Conservation (phyloP, 2,329 filamentous ascomycete genomes). For the Didymosphaeria variabile region DNA sequence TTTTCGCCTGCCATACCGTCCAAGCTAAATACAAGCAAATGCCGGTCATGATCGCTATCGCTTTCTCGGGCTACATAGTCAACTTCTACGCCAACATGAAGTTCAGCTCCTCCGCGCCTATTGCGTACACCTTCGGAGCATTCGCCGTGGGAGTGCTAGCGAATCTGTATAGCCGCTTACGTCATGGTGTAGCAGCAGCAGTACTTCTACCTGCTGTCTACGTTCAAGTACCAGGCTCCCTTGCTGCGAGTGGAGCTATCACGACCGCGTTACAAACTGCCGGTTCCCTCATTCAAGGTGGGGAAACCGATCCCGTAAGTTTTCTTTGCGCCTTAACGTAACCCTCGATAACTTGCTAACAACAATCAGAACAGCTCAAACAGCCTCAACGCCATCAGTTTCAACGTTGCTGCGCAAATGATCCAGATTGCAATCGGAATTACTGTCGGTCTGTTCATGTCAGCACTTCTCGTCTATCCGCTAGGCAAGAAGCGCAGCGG, state of each 20-base stretch:
- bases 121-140: conserved; percentile 79
- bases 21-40: conserved; percentile 82
- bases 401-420: conserved; percentile 59
- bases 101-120: conserved; percentile 74
- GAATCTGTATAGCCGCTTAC: conserved; percentile 77
- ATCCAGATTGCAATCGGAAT: conserved; percentile 63
- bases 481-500: conserved; percentile 57
- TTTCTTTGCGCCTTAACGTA: neutral
- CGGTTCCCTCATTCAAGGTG: conserved; percentile 36
- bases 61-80: conserved; percentile 75
- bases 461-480: conserved; percentile 59
- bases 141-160: conserved; percentile 78
- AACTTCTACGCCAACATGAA: conserved; percentile 76
- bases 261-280: conserved; percentile 40
- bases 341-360: conserved; percentile 2
- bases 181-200: conserved; percentile 58
- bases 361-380: conserved; percentile 5
- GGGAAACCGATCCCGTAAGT: conserved; percentile 29
- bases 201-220: conserved; percentile 44
- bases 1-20: conserved; percentile 75
- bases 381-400: conserved; percentile 25
- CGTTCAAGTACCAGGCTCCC: conserved; percentile 44
- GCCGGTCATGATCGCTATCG: conserved; percentile 78
- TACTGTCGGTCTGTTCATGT: conserved; percentile 60
- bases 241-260: conserved; percentile 43